Conservation (phyloP, 1,284 basidiomycete genomes). For the Pulveroboletus sp. region DNA sequence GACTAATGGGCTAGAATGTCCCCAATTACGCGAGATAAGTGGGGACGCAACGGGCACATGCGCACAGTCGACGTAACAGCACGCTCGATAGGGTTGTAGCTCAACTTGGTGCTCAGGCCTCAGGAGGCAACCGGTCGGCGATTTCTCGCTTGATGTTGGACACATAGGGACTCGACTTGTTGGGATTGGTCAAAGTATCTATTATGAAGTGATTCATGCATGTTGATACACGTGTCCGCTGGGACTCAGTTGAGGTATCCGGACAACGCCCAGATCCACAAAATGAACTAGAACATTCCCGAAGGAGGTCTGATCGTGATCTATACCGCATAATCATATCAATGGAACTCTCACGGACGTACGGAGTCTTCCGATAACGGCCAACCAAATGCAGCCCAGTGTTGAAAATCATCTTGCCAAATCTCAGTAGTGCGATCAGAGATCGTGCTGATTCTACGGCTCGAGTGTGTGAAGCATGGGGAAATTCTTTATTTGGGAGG, state of each 20-base stretch:
- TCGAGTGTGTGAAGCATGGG: slow-evolving; percentile 9
- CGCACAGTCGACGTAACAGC: slow-evolving; percentile 32
- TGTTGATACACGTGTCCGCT: slow-evolving; percentile 33
- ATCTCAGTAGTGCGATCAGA: slow-evolving; percentile 27
- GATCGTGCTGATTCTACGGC: slow-evolving; percentile 26
- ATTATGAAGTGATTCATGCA: slow-evolving; percentile 10
- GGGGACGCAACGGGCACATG: slow-evolving; percentile 15
- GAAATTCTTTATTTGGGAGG: slow-evolving; percentile 1
- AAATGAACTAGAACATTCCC: slow-evolving; percentile 26
- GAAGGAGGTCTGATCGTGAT: slow-evolving; percentile 28
- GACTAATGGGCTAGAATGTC: slow-evolving; percentile 22
- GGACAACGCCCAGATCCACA: slow-evolving; percentile 27
- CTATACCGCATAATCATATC: slow-evolving; percentile 29
- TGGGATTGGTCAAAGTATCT: slow-evolving; percentile 9
- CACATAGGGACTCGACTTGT: slow-evolving; percentile 17
- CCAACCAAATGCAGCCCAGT: slow-evolving; percentile 17
- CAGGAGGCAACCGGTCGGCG: slow-evolving; percentile 18
- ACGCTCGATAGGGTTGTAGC: slow-evolving; percentile 6
- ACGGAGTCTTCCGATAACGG: slow-evolving; percentile 27
- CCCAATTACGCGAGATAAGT: slow-evolving; percentile 26
- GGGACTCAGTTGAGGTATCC: slow-evolving; percentile 20
- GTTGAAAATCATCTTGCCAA: slow-evolving; percentile 29
- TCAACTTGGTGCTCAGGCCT: slow-evolving; percentile 22
- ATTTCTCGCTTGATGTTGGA: slow-evolving; percentile 22
- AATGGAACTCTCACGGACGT: slow-evolving; percentile 32